These are phyloP conservation scores for Ophiorrhiza pumila DNA, from an alignment of 257 asterid genomes.

Conservation along the genomic window DNA sequence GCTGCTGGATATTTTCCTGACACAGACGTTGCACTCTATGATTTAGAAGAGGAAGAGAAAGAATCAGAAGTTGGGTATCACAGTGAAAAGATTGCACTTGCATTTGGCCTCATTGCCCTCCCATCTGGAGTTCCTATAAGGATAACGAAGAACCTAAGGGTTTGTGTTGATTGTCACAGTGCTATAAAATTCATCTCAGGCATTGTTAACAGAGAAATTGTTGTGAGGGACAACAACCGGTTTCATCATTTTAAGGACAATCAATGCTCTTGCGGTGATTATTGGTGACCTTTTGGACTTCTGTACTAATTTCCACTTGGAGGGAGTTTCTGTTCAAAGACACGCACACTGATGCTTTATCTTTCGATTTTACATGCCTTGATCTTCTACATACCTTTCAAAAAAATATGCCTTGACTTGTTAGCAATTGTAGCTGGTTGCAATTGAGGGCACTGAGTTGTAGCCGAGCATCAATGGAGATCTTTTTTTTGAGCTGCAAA, in stretches of 20 bases:
- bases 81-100: constrained; percentile 86
- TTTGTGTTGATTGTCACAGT: constrained; percentile 88
- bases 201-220: constrained; percentile 64
- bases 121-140: constrained; percentile 72
- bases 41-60: constrained; percentile 84
- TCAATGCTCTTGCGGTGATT: constrained; percentile 77
- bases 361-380: too few species aligned
- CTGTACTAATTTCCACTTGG: not conserved
- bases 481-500: not conserved
- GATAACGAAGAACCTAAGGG: constrained; percentile 77
- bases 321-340: not conserved
- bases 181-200: constrained; percentile 75
- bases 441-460: not conserved
- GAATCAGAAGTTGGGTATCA: constrained; percentile 84
- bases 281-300: constrained; percentile 48
- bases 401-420: too few species aligned
- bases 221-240: constrained; percentile 70
- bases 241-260: constrained; percentile 63
- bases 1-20: constrained; percentile 75
- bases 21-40: constrained; percentile 59
- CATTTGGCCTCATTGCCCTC: constrained; percentile 71
- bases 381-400: too few species aligned
- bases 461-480: not conserved
- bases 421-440: not conserved
- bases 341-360: not conserved